Conservation (phyloP, 192 early-diverging fungal genomes). For the Backusella westeae region DNA sequence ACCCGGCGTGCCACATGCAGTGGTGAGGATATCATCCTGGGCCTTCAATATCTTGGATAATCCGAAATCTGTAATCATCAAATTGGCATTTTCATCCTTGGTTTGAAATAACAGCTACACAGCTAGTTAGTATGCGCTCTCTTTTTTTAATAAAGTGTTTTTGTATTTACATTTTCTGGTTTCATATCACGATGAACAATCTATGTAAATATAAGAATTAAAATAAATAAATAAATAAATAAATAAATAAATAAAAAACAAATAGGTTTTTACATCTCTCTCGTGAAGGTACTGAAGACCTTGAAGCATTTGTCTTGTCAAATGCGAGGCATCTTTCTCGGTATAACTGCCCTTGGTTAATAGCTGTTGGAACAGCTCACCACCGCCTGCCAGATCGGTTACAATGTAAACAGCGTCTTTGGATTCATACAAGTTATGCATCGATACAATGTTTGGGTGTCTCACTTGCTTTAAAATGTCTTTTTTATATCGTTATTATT, state of each 20-base stretch:
- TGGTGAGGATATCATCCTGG: constrained; percentile 78
- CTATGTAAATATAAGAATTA: constrained; percentile 20
- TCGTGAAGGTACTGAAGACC: constrained; percentile 89
- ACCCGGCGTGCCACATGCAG: constrained; percentile 89
- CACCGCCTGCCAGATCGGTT: constrained; percentile 77
- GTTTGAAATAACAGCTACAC: constrained; percentile 62
- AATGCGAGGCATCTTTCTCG: constrained; percentile 74
- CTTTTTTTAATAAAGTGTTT: not conserved
- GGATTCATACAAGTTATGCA: constrained; percentile 70
- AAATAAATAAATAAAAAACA: not conserved
- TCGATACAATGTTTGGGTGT: constrained; percentile 84
- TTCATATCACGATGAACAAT: constrained; percentile 88
- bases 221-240: not conserved
- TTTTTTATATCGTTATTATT: not conserved
- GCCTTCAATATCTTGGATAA: constrained; percentile 68
- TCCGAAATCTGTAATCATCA: constrained; percentile 92
- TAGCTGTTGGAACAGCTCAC: constrained; percentile 85
- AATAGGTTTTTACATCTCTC: constrained; percentile 44
- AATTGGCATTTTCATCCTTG: constrained; percentile 51
- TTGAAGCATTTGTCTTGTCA: constrained; percentile 74
- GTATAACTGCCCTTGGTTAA: constrained; percentile 72
- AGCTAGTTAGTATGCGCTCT: no score
- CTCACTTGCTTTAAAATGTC: constrained; percentile 70
- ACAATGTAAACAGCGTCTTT: constrained; percentile 72
- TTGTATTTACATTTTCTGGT: constrained; percentile 71